phyloP scores from a whole-genome alignment of 768 basidiomycete genomes.

The Serendipita sp. region DNA sequence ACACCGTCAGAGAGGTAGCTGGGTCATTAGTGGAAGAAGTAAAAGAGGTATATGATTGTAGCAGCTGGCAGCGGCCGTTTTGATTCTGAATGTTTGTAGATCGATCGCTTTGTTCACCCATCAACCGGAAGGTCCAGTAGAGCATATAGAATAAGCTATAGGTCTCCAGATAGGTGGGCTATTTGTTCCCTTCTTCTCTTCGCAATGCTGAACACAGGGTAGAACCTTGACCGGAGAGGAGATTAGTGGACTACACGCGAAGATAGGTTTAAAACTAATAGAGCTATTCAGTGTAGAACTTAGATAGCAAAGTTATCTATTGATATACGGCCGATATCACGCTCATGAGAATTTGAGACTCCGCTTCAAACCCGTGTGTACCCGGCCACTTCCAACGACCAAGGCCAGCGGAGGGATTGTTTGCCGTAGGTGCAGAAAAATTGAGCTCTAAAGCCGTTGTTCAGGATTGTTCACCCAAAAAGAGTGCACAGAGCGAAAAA shows the following conservation, averaged over 20 bases:
- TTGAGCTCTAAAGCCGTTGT: neutral
- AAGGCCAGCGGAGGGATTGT: neutral
- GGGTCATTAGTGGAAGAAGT: conserved; percentile 91
- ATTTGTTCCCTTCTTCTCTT: conserved; percentile 7
- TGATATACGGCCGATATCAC: too few relatives aligned
- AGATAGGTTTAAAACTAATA: conserved; percentile 19
- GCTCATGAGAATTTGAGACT: neutral
- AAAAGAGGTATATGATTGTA: conserved; percentile 40
- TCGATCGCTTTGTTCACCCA: conserved; percentile 82
- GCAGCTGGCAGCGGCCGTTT: neutral
- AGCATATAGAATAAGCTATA: conserved; percentile 85
- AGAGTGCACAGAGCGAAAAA: neutral
- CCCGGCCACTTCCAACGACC: neutral
- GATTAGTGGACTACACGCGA: conserved; percentile 59
- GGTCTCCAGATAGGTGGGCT: conserved; percentile 85
- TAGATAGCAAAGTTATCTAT: conserved; percentile 11
- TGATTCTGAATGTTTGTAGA: conserved; percentile 32
- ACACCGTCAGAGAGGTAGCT: conserved; percentile 80
- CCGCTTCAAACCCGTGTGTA: neutral
- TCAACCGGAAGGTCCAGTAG: conserved; percentile 65
- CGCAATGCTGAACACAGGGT: neutral
- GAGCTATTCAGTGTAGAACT: conserved; percentile 26
- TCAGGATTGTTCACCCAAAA: neutral
- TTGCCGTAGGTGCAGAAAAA: neutral
- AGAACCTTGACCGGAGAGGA: conserved; percentile 85